phyloP scores from a whole-genome alignment of 345 rosid species.

The Populus ilicifolia region DNA sequence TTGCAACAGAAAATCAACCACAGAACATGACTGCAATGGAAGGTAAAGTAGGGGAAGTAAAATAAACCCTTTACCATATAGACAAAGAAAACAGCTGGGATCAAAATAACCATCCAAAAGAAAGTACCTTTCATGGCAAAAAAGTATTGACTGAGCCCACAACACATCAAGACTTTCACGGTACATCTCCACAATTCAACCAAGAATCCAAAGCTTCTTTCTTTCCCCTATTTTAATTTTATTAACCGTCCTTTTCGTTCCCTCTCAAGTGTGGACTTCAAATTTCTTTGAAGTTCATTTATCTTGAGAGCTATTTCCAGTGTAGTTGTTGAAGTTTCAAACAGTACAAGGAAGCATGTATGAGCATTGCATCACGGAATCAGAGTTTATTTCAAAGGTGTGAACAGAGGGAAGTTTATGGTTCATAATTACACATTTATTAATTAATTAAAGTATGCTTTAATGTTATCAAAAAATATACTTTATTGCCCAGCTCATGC shows the following conservation, averaged over 20 bases:
- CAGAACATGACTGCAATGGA: slow-evolving; percentile 22
- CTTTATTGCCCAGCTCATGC: no score
- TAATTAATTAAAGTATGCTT: no score
- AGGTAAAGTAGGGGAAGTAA: slow-evolving; percentile 26
- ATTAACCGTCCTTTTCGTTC: not conserved
- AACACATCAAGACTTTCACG: slow-evolving; percentile 34
- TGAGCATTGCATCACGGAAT: slow-evolving; percentile 19
- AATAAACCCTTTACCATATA: slow-evolving; percentile 21
- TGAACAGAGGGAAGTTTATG: not conserved
- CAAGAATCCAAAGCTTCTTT: slow-evolving; percentile 34
- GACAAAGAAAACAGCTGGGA: slow-evolving; percentile 25
- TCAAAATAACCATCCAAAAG: slow-evolving; percentile 23
- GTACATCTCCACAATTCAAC: slow-evolving; percentile 34
- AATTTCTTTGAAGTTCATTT: not conserved
- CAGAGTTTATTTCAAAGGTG: not conserved
- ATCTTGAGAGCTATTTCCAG: not conserved
- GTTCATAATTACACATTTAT: no score
- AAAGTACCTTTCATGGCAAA: slow-evolving; percentile 42
- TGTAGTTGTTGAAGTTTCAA: not conserved
- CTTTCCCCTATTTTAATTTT: not conserved
- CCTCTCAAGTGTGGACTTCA: not conserved
- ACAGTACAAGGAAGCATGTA: not conserved
- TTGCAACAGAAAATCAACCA: slow-evolving; percentile 8
- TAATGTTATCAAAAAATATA: no score
- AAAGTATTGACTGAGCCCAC: slow-evolving; percentile 59